Base-by-base conservation (phyloP, 2,329 filamentous ascomycete species). In the Madurella mycetomatis region DNA sequence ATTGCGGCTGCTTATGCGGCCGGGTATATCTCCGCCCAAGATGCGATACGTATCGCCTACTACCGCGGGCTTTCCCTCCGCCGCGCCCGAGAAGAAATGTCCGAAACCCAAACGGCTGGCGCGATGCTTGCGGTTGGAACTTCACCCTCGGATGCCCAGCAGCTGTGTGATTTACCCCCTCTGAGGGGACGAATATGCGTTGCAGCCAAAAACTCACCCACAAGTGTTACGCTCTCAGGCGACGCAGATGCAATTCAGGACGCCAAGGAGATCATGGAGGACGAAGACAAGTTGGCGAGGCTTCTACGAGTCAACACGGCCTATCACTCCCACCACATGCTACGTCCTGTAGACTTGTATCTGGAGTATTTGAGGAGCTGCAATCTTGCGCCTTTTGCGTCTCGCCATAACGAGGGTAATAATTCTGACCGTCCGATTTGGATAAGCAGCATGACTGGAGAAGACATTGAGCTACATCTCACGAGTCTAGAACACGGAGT, bases 1-100 rank as follows among this genome's bases (percentile, higher is more conserved):
- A 73, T 77, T 31, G 74, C 68, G 0, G 75, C 73, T 1, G 73
- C 74, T 0, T 77, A 76, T 43, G 72, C 73, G 0, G 65, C 69
- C 0, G 72, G 73, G 1, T 56, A 62, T 1, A 54, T 77, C 3
- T 64, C 68, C 0, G 60, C 65, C 1, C 49, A 65, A 18, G 68
- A 69, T 7, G 73, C 74, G 5, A 71, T 76, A 47, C 62, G 63
- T 2, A 62, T 69, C 0, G 71, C 73, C 0, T 77, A 71, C 54
- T 69, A 71, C 46, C 69, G 75, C 11, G 75, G 75, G 16, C 18
- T 17, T 43, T 19, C 17, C 17, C 16, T 18, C n/a, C 41, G 41
- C 13, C 16, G 41, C 65, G 63, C 70, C 50, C 67, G 67, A 52
- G 56, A n/a, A n/a, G n/a, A n/a, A n/a, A n/a, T n/a, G n/a, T n/a